Evolutionary conservation across 306 rosid genomes (phyloP).

Genomic region (Cucumis cinereus): DNA sequence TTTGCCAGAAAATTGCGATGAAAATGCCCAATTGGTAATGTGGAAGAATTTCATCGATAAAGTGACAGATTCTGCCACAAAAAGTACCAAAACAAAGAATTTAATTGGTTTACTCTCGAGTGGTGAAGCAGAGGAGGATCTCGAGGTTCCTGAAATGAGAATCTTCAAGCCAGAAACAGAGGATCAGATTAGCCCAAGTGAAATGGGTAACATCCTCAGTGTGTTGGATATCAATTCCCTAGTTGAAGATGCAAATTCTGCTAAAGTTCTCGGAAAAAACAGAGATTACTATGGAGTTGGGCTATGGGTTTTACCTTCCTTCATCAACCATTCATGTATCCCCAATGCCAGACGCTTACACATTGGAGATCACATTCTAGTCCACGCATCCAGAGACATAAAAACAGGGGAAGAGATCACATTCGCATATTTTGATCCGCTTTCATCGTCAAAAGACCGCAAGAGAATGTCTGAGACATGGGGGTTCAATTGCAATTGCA

Average conservation of each 20-base stretch:
- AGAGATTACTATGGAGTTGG: conserved; percentile 69
- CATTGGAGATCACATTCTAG: conserved; percentile 58
- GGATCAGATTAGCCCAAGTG: conserved; percentile 7
- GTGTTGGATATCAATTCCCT: conserved; percentile 75
- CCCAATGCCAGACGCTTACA: conserved; percentile 72
- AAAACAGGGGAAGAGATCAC: conserved; percentile 79
- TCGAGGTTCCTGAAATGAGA: conserved; percentile 48
- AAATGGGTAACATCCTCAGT: conserved; percentile 33
- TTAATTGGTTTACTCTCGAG: conserved; percentile 42
- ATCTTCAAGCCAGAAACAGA: conserved; percentile 39
- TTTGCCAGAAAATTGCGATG: conserved; percentile 39
- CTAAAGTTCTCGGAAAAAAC: conserved; percentile 61
- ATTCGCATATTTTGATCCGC: conserved; percentile 49
- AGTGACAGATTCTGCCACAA: conserved; percentile 28
- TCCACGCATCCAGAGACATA: conserved; percentile 74
- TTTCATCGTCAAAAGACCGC: conserved; percentile 35
- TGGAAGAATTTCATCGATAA: conserved; percentile 72
- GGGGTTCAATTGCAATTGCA: conserved; percentile 68
- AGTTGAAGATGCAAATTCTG: conserved; percentile 49
- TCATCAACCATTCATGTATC: conserved; percentile 69
- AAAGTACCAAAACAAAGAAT: conserved; percentile 27
- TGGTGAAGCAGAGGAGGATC: conserved; percentile 60
- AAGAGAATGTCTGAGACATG: conserved; percentile 47
- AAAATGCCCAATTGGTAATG: conserved; percentile 70
- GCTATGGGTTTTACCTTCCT: conserved; percentile 61